Evolutionary conservation across 2,329 filamentous ascomycete genomes (phyloP).

Genomic region (Colletotrichum lupini): DNA sequence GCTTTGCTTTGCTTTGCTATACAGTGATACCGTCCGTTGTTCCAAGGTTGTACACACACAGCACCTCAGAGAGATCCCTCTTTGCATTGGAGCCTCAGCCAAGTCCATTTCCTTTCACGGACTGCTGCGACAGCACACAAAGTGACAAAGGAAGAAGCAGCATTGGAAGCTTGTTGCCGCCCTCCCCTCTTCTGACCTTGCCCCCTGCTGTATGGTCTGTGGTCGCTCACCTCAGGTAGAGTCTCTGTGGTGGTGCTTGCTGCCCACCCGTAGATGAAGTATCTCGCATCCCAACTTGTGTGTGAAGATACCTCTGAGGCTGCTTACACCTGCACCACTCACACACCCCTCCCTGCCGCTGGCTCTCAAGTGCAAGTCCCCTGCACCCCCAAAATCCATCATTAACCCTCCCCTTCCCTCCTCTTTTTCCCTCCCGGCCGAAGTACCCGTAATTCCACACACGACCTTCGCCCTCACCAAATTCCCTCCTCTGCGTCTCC

Average conservation of each 20-base stretch:
- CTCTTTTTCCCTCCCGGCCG: constrained; percentile 17
- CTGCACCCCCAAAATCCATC: constrained; percentile 31
- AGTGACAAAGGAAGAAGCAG: constrained; percentile 4
- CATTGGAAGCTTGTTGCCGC: constrained; percentile 22
- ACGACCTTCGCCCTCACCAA: constrained; percentile 24
- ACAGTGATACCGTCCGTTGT: neutral
- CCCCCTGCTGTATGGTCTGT: too few species aligned
- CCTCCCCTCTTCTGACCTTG: neutral
- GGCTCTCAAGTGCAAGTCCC: neutral
- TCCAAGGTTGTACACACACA: neutral
- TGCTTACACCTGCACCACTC: constrained; percentile 10
- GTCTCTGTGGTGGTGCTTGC: neutral
- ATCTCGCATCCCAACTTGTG: neutral
- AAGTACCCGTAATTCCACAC: constrained; percentile 18
- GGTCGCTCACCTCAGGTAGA: neutral
- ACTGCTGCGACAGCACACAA: constrained; percentile 28
- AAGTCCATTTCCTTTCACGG: constrained; percentile 24
- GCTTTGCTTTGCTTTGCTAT: neutral
- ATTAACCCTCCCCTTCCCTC: constrained; percentile 34
- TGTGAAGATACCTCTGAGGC: constrained; percentile 6
- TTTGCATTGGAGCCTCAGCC: neutral
- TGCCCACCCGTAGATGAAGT: neutral
- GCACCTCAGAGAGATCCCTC: neutral
- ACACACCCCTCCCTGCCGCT: neutral
- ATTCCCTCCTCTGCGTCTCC: constrained; percentile 13